phyloP scores from a whole-genome alignment of 106 monocot genomes.

The Dendrobium nobile region DNA sequence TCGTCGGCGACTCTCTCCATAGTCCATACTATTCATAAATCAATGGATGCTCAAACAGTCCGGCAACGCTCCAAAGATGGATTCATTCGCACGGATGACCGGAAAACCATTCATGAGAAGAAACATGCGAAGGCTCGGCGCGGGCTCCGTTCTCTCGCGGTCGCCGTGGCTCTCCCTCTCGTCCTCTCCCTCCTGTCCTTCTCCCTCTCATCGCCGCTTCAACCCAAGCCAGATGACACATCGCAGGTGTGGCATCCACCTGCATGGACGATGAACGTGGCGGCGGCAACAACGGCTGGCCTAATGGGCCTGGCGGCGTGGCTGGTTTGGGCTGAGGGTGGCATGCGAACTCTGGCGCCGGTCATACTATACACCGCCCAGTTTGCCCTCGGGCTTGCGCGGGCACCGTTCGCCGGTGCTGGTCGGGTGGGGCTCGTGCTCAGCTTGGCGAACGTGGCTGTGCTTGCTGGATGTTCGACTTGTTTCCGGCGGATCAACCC shows the following conservation, averaged over 20 bases:
- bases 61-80: conserved; percentile 5
- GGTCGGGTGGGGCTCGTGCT: conserved; percentile 4
- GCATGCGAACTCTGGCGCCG: conserved; percentile 7
- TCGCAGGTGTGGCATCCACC: conserved; percentile 22
- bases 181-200: conserved; percentile 10
- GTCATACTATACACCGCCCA: conserved; percentile 13
- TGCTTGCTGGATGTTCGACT: conserved; percentile 6
- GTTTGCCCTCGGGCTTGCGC: conserved; percentile 13
- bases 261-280: conserved; percentile 24
- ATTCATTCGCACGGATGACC: background rate
- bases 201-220: conserved; percentile 3
- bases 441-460: background rate
- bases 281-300: conserved; percentile 11
- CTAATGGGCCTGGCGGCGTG: conserved; percentile 31
- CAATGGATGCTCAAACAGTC: conserved; percentile 19
- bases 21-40: background rate
- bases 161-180: conserved; percentile 32
- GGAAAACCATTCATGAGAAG: background rate
- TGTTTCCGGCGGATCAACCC: conserved; percentile 24
- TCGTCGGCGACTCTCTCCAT: background rate
- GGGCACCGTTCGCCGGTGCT: conserved; percentile 17
- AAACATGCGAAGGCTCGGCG: conserved; percentile 31
- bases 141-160: conserved; percentile 34
- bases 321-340: conserved; percentile 38
- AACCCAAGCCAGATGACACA: background rate